phyloP scores from a whole-genome alignment of 208 protist genomes.

The Wallacemonas collosoma region DNA sequence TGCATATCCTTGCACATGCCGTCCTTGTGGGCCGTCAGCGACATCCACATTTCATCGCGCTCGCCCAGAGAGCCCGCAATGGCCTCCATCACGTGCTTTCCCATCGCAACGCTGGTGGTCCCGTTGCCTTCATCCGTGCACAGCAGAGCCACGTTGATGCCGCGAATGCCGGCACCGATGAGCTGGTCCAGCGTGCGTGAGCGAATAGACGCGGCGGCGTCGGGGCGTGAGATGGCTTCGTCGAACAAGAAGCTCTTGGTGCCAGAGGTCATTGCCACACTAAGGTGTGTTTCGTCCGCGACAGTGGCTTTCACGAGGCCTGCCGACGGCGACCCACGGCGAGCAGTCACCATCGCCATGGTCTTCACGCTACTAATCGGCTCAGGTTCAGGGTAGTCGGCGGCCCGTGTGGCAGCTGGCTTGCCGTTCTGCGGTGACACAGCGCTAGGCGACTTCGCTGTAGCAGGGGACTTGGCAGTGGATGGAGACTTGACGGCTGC shows the following conservation, averaged over 20 bases:
- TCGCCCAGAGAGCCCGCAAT: constrained; percentile 24
- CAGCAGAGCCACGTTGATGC: constrained; percentile 50
- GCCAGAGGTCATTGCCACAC: background rate
- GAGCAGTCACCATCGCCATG: constrained; percentile 41
- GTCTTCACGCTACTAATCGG: constrained; percentile 21
- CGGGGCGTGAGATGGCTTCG: constrained; percentile 36
- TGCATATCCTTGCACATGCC: constrained; percentile 36
- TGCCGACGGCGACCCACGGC: constrained; percentile 9
- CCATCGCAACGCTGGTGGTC: constrained; percentile 30
- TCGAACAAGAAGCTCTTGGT: constrained; percentile 21
- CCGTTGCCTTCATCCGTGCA: constrained; percentile 42
- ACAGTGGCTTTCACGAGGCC: constrained; percentile 14
- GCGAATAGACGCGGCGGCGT: constrained; percentile 24
- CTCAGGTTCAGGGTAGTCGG: background rate
- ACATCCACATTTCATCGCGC: constrained; percentile 38
- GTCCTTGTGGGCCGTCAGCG: constrained; percentile 29
- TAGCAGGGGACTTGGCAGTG: background rate
- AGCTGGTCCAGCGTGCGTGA: constrained; percentile 26
- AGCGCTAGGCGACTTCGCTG: background rate
- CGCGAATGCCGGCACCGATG: constrained; percentile 27
- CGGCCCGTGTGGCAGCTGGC: background rate
- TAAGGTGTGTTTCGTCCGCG: constrained; percentile 32
- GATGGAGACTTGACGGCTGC: background rate
- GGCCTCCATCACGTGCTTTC: constrained; percentile 22
- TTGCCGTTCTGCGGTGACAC: too few species aligned